Base-by-base conservation (phyloP, 2,329 filamentous ascomycete species). In the Monilinia polystroma region DNA sequence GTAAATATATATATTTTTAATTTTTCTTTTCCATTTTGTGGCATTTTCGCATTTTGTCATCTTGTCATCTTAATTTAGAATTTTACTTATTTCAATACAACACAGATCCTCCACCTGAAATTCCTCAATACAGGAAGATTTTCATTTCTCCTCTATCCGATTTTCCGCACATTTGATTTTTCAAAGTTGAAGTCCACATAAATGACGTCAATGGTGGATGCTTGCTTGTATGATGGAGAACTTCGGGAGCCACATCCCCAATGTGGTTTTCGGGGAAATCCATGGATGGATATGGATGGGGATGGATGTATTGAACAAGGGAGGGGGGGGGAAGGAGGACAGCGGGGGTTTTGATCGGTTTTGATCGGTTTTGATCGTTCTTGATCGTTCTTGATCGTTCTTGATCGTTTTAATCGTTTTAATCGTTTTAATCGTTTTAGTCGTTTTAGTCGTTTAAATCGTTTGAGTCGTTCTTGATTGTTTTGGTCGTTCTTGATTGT, bases 181-280 rank as follows among this genome's bases (percentile, higher is more conserved):
- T 41, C 6, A 11, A n/a, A 11, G 26, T 10, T 3, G 3, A 8
- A 12, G 12, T 20, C 56, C 56, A 47, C 0, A 59, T 45, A 59
- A 59, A 59, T 58, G 55, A 58, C 55, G 55, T 58, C 55, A 45
- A 1, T 6, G 41, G 2, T 6, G 41, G 26, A 43, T 23, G 23
- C 23, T 23, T 23, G 55, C 38, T 58, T 58, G 55, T 58, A 43
- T 45, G 18, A n/a, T 45, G 55, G 55, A 45, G 55, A 41, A 58
- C 55, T 38, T 58, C 38, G 23, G 38, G 29, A 45, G 38, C 16
- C 4, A 43, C 23, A 16, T 23, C 55, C 16, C 20, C 38, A 26
- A 43, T 29, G 32, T 20, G 41, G 23, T 35, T 20, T 18, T 57
- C 26, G 35, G 38, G 38, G 26, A 43, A 18, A 20, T 43, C 8